These are phyloP conservation scores for Amphicarpaea edgeworthii DNA, from an alignment of 306 rosid species.

Conservation along the genomic window DNA sequence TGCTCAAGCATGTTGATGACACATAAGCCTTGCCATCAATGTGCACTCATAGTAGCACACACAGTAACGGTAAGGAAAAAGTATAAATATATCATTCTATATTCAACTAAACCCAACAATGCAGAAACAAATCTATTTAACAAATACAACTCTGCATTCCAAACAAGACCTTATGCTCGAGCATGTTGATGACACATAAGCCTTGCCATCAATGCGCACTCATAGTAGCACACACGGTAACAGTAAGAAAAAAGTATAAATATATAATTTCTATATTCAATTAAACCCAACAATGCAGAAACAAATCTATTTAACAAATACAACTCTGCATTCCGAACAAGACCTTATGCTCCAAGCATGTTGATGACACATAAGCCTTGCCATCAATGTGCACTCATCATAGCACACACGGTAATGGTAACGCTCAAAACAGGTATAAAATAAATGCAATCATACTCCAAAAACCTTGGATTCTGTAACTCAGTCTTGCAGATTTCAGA, in stretches of 20 bases:
- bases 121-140: not conserved
- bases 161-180: not conserved
- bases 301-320: conserved; percentile 12
- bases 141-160: not conserved
- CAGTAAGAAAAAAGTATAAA: too few species aligned
- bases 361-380: not conserved
- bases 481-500: conserved; percentile 17
- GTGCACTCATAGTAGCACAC: not conserved
- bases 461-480: conserved; percentile 14
- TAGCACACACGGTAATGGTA: conserved; percentile 16
- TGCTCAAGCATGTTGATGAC: not conserved
- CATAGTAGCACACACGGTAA: not conserved
- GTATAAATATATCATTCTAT: too few species aligned
- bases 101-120: too few species aligned
- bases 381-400: not conserved
- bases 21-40: not conserved
- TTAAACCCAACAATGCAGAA: not conserved
- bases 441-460: conserved; percentile 19
- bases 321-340: not conserved
- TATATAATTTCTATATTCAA: too few species aligned
- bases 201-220: not conserved
- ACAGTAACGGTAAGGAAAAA: not conserved
- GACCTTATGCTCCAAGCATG: not conserved
- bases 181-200: conserved; percentile 4
- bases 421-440: conserved; percentile 34